Percentiles rank a stretch among this genome's conserved stretches.
Conservation (phyloP, 139 green algal species). For the Chlorella sp. region DNA sequence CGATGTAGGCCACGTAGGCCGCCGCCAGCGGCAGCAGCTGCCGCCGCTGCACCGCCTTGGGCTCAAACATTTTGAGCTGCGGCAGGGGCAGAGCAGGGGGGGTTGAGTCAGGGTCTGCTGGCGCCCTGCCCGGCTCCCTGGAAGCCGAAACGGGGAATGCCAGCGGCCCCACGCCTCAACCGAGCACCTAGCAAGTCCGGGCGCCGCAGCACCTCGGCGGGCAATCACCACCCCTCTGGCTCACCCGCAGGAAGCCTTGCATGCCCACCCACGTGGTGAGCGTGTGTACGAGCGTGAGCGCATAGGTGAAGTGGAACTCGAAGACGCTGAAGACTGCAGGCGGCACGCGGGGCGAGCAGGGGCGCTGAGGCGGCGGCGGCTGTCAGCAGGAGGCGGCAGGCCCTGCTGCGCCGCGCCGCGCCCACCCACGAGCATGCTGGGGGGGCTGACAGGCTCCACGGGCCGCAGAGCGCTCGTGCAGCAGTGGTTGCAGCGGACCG, state of each 20-base stretch:
- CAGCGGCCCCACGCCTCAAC: too few relatives aligned
- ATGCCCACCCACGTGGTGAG: conserved; percentile 74
- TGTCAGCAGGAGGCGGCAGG: too few relatives aligned
- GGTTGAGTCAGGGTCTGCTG: too few relatives aligned
- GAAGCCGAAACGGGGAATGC: not conserved
- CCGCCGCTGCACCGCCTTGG: conserved; percentile 55
- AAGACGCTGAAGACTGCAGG: conserved; percentile 66
- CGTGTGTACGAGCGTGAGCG: conserved; percentile 88
- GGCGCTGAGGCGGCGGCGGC: too few relatives aligned
- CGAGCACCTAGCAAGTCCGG: not conserved
- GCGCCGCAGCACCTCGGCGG: not conserved
- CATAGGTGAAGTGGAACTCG: conserved; percentile 80
- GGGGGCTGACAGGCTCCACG: not conserved
- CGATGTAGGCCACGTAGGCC: conserved; percentile 89
- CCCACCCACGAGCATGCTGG: too few relatives aligned
- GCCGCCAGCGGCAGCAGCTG: conserved; percentile 72
- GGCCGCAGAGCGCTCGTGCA: not conserved
- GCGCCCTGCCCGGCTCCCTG: too few relatives aligned
- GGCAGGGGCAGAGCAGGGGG: not conserved
- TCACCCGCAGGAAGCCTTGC: conserved; percentile 37
- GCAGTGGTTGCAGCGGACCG: not conserved
- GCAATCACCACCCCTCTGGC: not conserved
- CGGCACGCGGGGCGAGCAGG: too few relatives aligned
- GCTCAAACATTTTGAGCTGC: conserved; percentile 62
- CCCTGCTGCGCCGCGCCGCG: too few relatives aligned